A percentile compares a stretch with the other conserved stretches of the same genome.
Conservation (phyloP, 106 monocot genomes). For the Phalaenopsis aphrodite region DNA sequence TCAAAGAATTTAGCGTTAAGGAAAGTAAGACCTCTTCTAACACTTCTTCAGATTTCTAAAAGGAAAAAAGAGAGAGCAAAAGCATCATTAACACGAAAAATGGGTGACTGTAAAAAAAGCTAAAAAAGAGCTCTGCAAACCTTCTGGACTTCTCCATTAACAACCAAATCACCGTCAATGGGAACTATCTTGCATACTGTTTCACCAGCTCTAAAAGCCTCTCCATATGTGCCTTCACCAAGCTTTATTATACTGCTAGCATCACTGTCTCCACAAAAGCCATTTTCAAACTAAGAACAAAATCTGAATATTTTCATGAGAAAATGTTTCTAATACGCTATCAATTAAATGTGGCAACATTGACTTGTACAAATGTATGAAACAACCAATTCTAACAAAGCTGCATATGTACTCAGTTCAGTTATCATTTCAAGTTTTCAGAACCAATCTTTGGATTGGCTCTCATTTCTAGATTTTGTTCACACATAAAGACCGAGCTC, state of each 20-base stretch:
- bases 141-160: conserved; percentile 97
- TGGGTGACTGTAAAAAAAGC: background rate
- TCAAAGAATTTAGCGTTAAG: conserved; percentile 70
- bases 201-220: conserved; percentile 76
- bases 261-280: conserved; percentile 38
- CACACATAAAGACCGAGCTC: background rate
- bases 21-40: conserved; percentile 90
- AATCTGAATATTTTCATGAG: background rate
- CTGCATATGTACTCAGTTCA: background rate
- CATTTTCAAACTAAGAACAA: background rate
- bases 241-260: conserved; percentile 49
- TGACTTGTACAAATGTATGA: background rate
- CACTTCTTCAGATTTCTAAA: conserved; percentile 88
- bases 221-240: conserved; percentile 99
- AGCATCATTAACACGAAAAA: background rate
- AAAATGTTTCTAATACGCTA: background rate
- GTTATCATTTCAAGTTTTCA: background rate
- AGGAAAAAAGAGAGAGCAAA: conserved; percentile 11
- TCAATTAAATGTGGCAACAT: background rate
- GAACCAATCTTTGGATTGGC: background rate
- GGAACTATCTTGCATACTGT: conserved; percentile 92
- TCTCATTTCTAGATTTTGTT: background rate
- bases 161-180: conserved; percentile 70
- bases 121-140: conserved; percentile 19
- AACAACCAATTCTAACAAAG: background rate